phyloP scores from a whole-genome alignment of 345 rosid genomes.

The Firmiana major region DNA sequence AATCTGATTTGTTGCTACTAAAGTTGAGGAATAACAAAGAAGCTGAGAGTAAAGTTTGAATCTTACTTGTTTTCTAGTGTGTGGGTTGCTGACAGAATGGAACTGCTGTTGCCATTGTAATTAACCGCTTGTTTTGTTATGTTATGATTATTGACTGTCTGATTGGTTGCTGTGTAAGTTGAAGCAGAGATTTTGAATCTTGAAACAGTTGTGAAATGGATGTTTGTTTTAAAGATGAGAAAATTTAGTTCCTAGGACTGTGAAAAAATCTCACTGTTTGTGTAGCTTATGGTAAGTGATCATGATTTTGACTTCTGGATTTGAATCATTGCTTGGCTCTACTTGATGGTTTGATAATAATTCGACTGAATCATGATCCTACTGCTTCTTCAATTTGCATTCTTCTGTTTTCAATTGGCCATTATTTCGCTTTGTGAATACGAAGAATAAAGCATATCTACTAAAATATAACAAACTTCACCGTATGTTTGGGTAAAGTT shows the following conservation, averaged over 20 bases:
- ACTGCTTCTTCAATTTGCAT: background rate
- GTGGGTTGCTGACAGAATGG: background rate
- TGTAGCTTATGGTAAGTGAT: background rate
- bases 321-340: background rate
- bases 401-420: background rate
- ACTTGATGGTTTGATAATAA: background rate
- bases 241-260: background rate
- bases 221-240: background rate
- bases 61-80: background rate
- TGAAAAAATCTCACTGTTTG: background rate
- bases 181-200: background rate
- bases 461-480: background rate
- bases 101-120: background rate
- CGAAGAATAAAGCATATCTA: too few species aligned
- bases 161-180: slow-evolving; percentile 1
- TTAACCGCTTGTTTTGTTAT: background rate
- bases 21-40: background rate
- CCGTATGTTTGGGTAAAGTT: background rate
- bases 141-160: background rate
- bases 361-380: background rate
- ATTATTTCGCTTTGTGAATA: background rate
- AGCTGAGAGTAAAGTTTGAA: background rate
- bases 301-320: slow-evolving; percentile 2
- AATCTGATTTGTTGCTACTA: background rate
- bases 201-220: background rate